Evolutionary conservation across 225 moss, liverwort and hornwort genomes (phyloP).

Genomic region (Climacium dendroides): DNA sequence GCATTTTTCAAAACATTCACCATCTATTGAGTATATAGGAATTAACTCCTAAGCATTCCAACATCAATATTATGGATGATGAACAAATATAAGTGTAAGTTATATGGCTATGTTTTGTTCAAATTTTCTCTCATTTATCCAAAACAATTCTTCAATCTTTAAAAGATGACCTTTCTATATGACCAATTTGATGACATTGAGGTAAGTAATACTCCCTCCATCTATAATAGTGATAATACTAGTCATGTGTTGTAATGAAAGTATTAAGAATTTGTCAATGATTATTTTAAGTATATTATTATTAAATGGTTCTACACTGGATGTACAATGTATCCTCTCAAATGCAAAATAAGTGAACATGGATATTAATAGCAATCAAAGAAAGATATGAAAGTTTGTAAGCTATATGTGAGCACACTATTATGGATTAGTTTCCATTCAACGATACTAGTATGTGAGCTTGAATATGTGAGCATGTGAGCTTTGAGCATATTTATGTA

Average conservation of each 20-base stretch:
- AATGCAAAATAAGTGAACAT: neutral
- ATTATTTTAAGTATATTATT: neutral
- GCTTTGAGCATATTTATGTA: too few species aligned
- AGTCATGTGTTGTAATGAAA: neutral
- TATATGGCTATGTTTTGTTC: rapidly evolving
- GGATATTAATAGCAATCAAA: neutral
- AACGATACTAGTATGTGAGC: too few species aligned
- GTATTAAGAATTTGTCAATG: neutral
- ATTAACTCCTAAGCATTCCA: rapidly evolving
- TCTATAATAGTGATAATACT: too few species aligned
- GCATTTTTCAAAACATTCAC: neutral
- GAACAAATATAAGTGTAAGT: neutral
- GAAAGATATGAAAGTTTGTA: neutral
- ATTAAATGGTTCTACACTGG: neutral
- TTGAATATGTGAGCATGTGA: too few species aligned
- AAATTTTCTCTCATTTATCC: neutral
- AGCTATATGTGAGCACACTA: rapidly evolving
- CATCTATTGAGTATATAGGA: rapidly evolving
- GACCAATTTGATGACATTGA: neutral
- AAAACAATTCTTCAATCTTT: neutral
- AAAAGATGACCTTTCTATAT: neutral
- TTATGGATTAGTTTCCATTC: neutral
- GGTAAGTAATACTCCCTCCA: neutral
- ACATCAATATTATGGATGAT: rapidly evolving
- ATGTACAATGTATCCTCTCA: neutral